Percentiles rank a stretch among this genome's conserved stretches.
Evolutionary conservation across 148 eudicot genomes (phyloP).

Genomic region (Mesembryanthemum crystallinum): DNA sequence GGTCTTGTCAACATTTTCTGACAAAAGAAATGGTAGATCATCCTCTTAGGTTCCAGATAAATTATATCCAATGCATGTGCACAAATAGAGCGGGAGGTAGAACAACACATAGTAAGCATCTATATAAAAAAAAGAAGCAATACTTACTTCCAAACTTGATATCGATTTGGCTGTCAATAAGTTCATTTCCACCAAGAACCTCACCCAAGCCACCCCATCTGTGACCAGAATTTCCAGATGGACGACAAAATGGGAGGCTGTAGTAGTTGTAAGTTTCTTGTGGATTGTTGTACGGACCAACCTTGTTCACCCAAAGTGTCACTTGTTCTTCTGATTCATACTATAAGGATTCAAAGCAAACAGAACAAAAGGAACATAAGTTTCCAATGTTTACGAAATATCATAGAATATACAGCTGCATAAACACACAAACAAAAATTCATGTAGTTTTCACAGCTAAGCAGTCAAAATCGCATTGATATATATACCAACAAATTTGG

Average conservation of each 20-base stretch:
- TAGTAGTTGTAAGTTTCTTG: slow-evolving; percentile 95
- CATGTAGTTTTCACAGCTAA: neutral
- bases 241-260: slow-evolving; percentile 89
- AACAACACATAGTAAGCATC: neutral
- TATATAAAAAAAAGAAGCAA: slow-evolving; percentile 1
- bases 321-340: slow-evolving; percentile 72
- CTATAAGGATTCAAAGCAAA: slow-evolving; percentile 35
- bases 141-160: slow-evolving; percentile 74
- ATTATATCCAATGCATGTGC: neutral
- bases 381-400: neutral
- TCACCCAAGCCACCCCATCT: slow-evolving; percentile 99
- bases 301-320: slow-evolving; percentile 93
- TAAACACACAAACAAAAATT: neutral
- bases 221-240: slow-evolving; percentile 61
- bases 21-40: slow-evolving; percentile 24
- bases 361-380: slow-evolving; percentile 7
- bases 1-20: slow-evolving; percentile 71
- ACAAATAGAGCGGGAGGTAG: neutral
- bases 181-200: slow-evolving; percentile 96
- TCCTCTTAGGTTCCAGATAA: neutral
- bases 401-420: neutral
- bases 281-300: slow-evolving; percentile 95
- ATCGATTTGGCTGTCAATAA: slow-evolving; percentile 85
- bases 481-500: neutral
- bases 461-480: neutral